phyloP scores from a whole-genome alignment of 2,329 filamentous ascomycete species.

The Fusarium scirpi region DNA sequence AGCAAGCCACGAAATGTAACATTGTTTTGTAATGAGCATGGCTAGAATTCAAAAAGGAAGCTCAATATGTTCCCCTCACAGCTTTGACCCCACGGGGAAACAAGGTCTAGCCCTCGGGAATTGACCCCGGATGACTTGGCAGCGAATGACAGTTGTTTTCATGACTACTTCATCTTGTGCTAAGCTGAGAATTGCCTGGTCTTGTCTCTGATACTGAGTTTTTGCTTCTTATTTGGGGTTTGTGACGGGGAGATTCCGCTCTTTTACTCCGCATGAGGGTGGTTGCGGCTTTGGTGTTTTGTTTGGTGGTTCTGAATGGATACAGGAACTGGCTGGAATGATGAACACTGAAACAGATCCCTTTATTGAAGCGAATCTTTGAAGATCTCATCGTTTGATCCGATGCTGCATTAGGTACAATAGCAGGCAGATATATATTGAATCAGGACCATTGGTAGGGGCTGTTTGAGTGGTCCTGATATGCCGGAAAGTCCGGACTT shows the following conservation, averaged over 20 bases:
- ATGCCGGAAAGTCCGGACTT: neutral
- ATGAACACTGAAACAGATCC: neutral
- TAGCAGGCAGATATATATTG: neutral
- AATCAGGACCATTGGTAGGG: neutral
- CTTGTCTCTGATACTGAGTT: neutral
- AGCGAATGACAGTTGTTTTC: constrained; percentile 18
- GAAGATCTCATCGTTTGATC: neutral
- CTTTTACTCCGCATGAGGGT: constrained; percentile 21
- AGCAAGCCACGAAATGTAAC: constrained; percentile 21
- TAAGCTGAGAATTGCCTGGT: constrained; percentile 7
- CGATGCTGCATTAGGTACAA: neutral
- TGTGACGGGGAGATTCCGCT: constrained; percentile 19
- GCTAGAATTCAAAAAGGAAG: constrained; percentile 27
- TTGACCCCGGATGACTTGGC: constrained; percentile 1
- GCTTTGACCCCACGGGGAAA: constrained; percentile 28
- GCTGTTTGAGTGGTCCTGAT: neutral
- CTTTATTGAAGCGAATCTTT: neutral
- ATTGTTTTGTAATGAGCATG: constrained; percentile 9
- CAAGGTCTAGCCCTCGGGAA: neutral
- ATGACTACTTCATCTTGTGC: constrained; percentile 8
- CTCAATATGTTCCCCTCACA: constrained; percentile 28
- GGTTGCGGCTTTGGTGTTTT: neutral
- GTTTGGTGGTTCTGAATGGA: neutral
- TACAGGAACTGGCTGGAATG: neutral
- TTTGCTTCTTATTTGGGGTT: constrained; percentile 12